phyloP scores from a whole-genome alignment of 2,329 filamentous ascomycete species.

The Verticillium zaregamsianum region DNA sequence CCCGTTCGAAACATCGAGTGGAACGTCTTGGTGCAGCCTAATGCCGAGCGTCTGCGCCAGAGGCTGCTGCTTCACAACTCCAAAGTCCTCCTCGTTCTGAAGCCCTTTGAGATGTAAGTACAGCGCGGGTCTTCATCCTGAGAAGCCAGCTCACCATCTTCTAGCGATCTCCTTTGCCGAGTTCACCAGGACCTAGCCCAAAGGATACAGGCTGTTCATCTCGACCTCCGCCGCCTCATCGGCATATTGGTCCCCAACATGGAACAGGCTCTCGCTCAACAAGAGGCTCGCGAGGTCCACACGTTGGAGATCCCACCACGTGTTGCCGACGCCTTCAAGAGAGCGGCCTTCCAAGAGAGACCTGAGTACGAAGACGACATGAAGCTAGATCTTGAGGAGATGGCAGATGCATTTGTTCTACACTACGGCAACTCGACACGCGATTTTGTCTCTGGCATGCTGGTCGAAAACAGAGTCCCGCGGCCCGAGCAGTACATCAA shows the following conservation, averaged over 20 bases:
- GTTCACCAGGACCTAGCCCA: constrained; percentile 19
- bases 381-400: constrained; percentile 13
- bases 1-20: constrained; percentile 28
- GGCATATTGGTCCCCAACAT: constrained; percentile 15
- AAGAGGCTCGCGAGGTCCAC: constrained; percentile 6
- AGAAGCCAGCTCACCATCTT: too few species aligned
- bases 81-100: constrained; percentile 26
- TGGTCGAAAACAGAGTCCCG: constrained; percentile 19
- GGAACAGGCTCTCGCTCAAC: constrained; percentile 11
- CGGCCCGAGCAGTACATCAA: constrained; percentile 22
- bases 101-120: constrained; percentile 31
- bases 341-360: constrained; percentile 3
- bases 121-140: not conserved
- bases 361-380: not conserved
- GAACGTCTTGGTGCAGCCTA: constrained; percentile 29
- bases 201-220: constrained; percentile 9
- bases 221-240: constrained; percentile 14
- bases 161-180: constrained; percentile 24
- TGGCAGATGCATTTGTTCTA: constrained; percentile 27
- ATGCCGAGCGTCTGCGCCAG: constrained; percentile 24
- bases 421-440: constrained; percentile 21
- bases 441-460: constrained; percentile 16
- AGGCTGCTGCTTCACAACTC: constrained; percentile 28
- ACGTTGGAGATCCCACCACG: constrained; percentile 14
- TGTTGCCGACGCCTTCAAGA: constrained; percentile 13